Evolutionary conservation across 345 rosid genomes (phyloP).

Genomic region (Lenwebbia sp.): DNA sequence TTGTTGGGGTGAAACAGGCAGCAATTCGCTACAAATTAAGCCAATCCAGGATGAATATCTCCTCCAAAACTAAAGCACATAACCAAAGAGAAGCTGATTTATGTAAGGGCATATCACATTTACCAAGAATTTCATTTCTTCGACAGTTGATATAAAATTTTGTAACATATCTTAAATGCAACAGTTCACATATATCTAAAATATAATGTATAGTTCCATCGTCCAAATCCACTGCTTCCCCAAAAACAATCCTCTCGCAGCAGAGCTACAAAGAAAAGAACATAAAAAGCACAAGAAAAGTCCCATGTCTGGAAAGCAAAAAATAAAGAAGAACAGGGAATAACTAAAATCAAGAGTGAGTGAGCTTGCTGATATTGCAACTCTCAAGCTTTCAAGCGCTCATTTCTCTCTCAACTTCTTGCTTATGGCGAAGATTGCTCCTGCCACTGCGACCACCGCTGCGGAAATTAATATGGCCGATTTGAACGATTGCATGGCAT

Average conservation of each 20-base stretch:
- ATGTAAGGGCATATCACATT: too few relatives aligned
- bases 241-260: neutral
- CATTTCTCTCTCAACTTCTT: constrained; percentile 44
- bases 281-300: neutral
- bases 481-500: constrained; percentile 24
- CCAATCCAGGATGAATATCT: too few relatives aligned
- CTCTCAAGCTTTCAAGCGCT: neutral
- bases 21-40: too few relatives aligned
- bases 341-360: neutral
- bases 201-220: neutral
- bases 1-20: too few relatives aligned
- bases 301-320: neutral
- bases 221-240: neutral
- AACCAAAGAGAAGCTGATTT: too few relatives aligned
- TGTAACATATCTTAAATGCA: neutral
- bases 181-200: neutral
- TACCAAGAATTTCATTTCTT: neutral
- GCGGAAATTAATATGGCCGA: constrained; percentile 32
- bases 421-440: constrained; percentile 31
- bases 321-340: neutral
- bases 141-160: neutral
- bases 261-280: neutral
- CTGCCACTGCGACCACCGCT: constrained; percentile 30
- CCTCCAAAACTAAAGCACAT: too few relatives aligned
- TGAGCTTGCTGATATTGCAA: neutral